These are phyloP conservation scores for Solanum microdontum DNA, from an alignment of 257 asterid species.

Conservation along the genomic window DNA sequence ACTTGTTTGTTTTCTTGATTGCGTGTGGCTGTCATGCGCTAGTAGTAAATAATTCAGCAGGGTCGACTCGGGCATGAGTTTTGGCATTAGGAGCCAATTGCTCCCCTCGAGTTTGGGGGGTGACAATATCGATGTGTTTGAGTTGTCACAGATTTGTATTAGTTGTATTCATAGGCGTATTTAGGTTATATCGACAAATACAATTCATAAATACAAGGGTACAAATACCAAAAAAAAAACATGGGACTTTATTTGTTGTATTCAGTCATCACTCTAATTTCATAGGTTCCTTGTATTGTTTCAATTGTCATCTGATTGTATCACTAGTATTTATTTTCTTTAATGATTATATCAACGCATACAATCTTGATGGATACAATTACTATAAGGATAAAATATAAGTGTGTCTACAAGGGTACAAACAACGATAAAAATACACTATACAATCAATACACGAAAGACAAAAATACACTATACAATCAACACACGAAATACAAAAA, in stretches of 20 bases:
- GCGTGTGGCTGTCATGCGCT: too few relatives aligned
- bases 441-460: neutral
- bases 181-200: neutral
- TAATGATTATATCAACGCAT: neutral
- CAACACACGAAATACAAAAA: too few relatives aligned
- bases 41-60: too few relatives aligned
- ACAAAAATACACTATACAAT: neutral
- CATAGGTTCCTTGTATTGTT: too few relatives aligned
- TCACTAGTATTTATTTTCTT: neutral
- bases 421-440: too few relatives aligned
- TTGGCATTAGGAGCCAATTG: too few relatives aligned
- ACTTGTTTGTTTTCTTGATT: too few relatives aligned
- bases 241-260: neutral
- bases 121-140: neutral
- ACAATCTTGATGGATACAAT: too few relatives aligned
- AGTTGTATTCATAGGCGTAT: neutral
- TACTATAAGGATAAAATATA: too few relatives aligned
- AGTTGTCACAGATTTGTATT: neutral
- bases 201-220: accelerated
- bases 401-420: too few relatives aligned
- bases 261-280: neutral
- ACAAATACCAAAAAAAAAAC: neutral
- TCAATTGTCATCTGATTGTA: neutral
- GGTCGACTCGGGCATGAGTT: too few relatives aligned
- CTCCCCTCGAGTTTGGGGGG: too few relatives aligned